Percentiles rank a stretch among this genome's conserved stretches.
These are phyloP conservation scores for Daedalea quercina DNA, from an alignment of 768 basidiomycete species.

Conservation along the genomic window DNA sequence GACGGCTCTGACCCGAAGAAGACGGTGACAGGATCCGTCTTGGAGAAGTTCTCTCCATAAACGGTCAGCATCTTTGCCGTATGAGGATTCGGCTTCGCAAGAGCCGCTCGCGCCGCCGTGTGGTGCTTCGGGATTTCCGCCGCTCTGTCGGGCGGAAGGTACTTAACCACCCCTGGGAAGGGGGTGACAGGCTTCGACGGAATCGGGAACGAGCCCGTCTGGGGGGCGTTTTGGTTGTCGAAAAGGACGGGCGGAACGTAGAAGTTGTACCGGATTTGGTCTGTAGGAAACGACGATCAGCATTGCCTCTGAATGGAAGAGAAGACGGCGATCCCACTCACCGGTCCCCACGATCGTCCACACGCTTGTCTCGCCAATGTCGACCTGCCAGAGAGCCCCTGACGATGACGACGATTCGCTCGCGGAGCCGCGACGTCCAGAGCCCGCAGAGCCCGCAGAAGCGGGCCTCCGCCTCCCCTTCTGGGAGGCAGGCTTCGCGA, in stretches of 20 bases:
- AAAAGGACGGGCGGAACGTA: constrained; percentile 83
- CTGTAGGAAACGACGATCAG: constrained; percentile 29
- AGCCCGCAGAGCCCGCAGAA: constrained; percentile 48
- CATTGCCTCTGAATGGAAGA: constrained; percentile 5
- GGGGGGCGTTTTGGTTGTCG: constrained; percentile 70
- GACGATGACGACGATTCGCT: constrained; percentile 68
- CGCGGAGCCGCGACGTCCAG: constrained; percentile 57
- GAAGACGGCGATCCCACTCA: constrained; percentile 27
- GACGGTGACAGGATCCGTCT: constrained; percentile 71
- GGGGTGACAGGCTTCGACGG: constrained; percentile 81
- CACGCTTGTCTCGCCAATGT: constrained; percentile 89
- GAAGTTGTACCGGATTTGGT: constrained; percentile 91
- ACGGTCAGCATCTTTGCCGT: constrained; percentile 77
- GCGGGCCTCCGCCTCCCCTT: constrained; percentile 66
- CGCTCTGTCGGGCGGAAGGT: constrained; percentile 84
- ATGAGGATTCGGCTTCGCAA: constrained; percentile 75
- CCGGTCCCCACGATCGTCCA: constrained; percentile 94
- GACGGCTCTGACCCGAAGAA: constrained; percentile 87
- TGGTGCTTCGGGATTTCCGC: constrained; percentile 75
- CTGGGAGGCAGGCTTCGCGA: constrained; percentile 45
- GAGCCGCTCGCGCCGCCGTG: constrained; percentile 54
- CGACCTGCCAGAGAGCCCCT: constrained; percentile 81
- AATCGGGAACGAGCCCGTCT: constrained; percentile 68
- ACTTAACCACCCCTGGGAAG: constrained; percentile 84
- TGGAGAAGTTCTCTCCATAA: constrained; percentile 86